These are phyloP conservation scores for Fusarium xylarioides DNA, from an alignment of 2,329 filamentous ascomycete genomes.

Conservation along the genomic window DNA sequence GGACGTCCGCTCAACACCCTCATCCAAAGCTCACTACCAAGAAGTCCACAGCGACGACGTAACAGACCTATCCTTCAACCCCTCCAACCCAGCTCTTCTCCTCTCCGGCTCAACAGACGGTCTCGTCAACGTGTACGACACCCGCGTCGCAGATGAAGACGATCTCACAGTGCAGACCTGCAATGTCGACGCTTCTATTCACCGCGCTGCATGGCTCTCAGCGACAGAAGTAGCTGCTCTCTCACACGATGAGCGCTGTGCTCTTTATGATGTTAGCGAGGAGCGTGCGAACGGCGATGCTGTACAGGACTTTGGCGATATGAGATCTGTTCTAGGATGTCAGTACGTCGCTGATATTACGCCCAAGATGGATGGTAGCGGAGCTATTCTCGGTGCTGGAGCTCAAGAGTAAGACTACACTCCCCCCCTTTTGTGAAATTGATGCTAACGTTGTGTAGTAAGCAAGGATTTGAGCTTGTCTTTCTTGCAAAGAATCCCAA, in stretches of 20 bases:
- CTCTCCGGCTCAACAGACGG: conserved; percentile 84
- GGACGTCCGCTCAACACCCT: conserved; percentile 64
- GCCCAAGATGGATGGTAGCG: conserved; percentile 65
- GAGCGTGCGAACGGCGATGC: conserved; percentile 67
- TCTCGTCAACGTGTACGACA: conserved; percentile 80
- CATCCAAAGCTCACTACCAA: conserved; percentile 63
- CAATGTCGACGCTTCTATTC: conserved; percentile 79
- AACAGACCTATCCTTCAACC: conserved; percentile 68
- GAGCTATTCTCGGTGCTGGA: conserved; percentile 71
- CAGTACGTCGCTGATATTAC: conserved; percentile 78
- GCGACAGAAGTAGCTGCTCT: conserved; percentile 73
- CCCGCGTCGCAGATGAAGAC: conserved; percentile 75
- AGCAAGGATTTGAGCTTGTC: conserved; percentile 67
- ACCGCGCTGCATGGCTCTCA: conserved; percentile 76
- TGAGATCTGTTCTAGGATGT: conserved; percentile 70
- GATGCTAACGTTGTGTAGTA: conserved; percentile 47
- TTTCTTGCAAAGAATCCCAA: conserved; percentile 62
- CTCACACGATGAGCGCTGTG: conserved; percentile 81
- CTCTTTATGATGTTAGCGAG: conserved; percentile 75
- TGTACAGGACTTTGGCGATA: conserved; percentile 70
- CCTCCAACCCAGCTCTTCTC: conserved; percentile 66
- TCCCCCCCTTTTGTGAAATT: conserved; percentile 39
- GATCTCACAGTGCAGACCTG: conserved; percentile 81
- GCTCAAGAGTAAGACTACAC: conserved; percentile 68
- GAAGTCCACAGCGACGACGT: conserved; percentile 76